phyloP scores from a whole-genome alignment of 441 rosid genomes.

The Pelargonium australe region DNA sequence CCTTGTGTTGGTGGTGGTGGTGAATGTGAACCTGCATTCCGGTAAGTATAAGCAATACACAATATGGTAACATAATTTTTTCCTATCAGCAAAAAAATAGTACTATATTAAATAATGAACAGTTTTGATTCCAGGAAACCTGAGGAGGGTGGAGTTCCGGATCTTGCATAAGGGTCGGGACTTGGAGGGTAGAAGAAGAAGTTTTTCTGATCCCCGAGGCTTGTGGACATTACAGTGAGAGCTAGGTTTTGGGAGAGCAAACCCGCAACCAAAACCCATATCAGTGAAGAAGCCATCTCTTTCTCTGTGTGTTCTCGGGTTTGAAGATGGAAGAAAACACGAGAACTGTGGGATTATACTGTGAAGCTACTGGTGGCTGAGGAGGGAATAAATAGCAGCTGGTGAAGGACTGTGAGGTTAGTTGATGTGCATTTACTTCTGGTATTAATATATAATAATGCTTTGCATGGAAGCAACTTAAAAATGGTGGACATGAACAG shows the following conservation, averaged over 20 bases:
- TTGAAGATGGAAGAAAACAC: not conserved
- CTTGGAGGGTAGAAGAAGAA: not conserved
- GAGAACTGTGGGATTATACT: not conserved
- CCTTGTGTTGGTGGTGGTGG: too few species aligned
- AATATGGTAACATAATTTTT: not conserved
- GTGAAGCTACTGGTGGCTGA: not conserved
- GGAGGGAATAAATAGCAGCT: not conserved
- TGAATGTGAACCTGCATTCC: too few species aligned
- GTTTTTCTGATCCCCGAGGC: not conserved
- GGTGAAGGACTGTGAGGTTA: constrained; percentile 4
- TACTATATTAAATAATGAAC: not conserved
- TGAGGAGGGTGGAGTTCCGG: not conserved
- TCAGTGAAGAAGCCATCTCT: not conserved
- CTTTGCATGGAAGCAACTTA: not conserved
- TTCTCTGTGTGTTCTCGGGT: not conserved
- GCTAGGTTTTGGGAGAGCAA: constrained; percentile 2
- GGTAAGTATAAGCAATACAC: too few species aligned
- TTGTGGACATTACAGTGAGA: not conserved
- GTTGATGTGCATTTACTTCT: constrained; percentile 1
- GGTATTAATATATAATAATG: not conserved
- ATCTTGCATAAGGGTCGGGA: not conserved
- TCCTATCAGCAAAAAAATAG: not conserved
- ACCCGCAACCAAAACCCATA: not conserved
- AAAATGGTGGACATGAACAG: not conserved
- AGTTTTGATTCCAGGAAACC: not conserved